Evolutionary conservation across 2,329 filamentous ascomycete genomes (phyloP).

Genomic region (Fusarium bactridioides): DNA sequence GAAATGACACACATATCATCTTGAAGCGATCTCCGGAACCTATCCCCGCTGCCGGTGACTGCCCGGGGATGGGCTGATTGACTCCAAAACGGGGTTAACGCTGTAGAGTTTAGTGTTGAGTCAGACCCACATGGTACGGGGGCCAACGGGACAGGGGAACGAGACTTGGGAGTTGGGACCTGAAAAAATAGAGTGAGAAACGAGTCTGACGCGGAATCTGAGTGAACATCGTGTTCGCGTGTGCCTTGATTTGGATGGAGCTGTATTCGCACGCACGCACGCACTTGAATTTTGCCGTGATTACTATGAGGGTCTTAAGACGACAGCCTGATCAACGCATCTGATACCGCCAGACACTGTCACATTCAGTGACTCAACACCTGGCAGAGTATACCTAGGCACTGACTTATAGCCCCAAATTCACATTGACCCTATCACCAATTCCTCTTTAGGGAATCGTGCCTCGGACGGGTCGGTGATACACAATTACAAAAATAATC

Average conservation of each 20-base stretch:
- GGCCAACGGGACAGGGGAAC: slow-evolving; percentile 34
- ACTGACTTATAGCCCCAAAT: not conserved
- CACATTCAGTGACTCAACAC: not conserved
- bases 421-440: slow-evolving; percentile 31
- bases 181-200: slow-evolving; percentile 16
- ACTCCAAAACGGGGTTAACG: slow-evolving; percentile 19
- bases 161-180: slow-evolving; percentile 19
- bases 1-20: not conserved
- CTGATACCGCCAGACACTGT: not conserved
- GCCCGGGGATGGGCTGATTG: slow-evolving; percentile 10
- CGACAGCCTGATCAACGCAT: not conserved
- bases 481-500: slow-evolving; percentile 4
- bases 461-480: slow-evolving; percentile 20
- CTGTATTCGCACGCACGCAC: not conserved
- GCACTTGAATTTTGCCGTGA: not conserved
- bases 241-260: slow-evolving; percentile 19
- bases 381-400: not conserved
- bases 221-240: slow-evolving; percentile 19
- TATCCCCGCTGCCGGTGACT: slow-evolving; percentile 30
- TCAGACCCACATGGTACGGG: slow-evolving; percentile 28
- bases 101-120: slow-evolving; percentile 7
- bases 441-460: slow-evolving; percentile 35
- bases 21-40: slow-evolving; percentile 25
- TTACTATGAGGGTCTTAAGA: slow-evolving; percentile 10
- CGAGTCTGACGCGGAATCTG: slow-evolving; percentile 11